Evolutionary conservation across 2,329 filamentous ascomycete genomes (phyloP).

Genomic region (Penicillium rolfsii): DNA sequence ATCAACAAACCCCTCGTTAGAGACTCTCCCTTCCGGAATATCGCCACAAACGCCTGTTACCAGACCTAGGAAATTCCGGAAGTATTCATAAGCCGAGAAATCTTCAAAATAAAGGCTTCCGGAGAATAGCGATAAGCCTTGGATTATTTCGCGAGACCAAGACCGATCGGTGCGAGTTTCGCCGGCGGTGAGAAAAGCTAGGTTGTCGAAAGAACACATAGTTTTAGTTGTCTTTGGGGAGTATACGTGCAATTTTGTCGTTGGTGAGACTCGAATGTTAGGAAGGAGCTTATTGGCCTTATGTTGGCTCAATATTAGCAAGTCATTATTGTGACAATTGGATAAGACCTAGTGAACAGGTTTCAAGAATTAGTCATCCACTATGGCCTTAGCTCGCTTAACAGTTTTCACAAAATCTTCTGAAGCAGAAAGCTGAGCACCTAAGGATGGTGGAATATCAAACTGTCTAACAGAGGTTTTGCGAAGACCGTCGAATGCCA

Average conservation of each 20-base stretch:
- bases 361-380: constrained; percentile 54
- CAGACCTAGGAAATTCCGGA: constrained; percentile 24
- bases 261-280: constrained; percentile 39
- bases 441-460: constrained; percentile 7
- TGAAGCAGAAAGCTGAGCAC: constrained; percentile 5
- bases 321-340: constrained; percentile 18
- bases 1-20: constrained; percentile 34
- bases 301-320: constrained; percentile 62
- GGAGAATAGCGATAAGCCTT: constrained; percentile 65
- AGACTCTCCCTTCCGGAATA: constrained; percentile 19
- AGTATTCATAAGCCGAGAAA: constrained; percentile 56
- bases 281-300: constrained; percentile 60
- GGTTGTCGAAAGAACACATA: constrained; percentile 47
- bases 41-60: constrained; percentile 45
- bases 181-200: constrained; percentile 49
- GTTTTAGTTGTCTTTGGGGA: constrained; percentile 48
- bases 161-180: background rate
- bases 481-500: constrained; percentile 14
- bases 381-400: constrained; percentile 17
- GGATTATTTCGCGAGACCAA: constrained; percentile 11
- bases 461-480: constrained; percentile 12
- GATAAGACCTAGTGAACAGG: constrained; percentile 61
- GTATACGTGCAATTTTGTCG: constrained; percentile 56
- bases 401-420: constrained; percentile 17
- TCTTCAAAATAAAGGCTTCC: constrained; percentile 66